Base-by-base conservation (phyloP, 345 rosid species). In the Camelina hispida region DNA sequence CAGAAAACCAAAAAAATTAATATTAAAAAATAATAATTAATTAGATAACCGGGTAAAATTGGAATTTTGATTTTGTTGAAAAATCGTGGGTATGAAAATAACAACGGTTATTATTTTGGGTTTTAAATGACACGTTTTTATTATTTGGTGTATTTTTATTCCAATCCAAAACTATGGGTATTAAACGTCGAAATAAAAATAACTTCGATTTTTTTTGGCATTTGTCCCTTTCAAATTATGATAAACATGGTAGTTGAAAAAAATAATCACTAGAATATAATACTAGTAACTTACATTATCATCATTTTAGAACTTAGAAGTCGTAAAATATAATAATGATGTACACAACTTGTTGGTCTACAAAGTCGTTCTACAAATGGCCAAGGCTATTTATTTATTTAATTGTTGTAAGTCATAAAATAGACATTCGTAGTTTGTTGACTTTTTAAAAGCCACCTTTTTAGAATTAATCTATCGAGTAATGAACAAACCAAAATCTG, bases 281-380 rank as follows among this genome's bases (percentile, higher is more conserved):
- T 66, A 23, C 10, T 66, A 14, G 46, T 23, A 9, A 70, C 32
- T 46, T 69, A 42, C 10, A 7, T 50, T 23, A 55, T 66, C 43
- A 47, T 37, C 50, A 57, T 23, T 0, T 28, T 28, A 28, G 30
- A 28, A 28, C 30, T 28, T 42, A 66, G 59, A 35, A 52, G 51
- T 67, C 59, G 59, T 15, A 69, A 37, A 34, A 34, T 28, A 5
- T 38, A 67, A 20, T 59, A 40, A 38, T 30, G 37, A 22, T 34
- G n/a, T 35, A 55, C 56, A 54, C 58, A 69, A 54, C 66, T 69
- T 69, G 57, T 68, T 68, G 69, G 71, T 69, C 44, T 70, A n/a
- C 23, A 23, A 54, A 54, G 75, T 76, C 65, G 23, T 62, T 54
- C 44, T 34, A 37, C 64, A 44, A 44, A 69, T 71, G 13, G 51